These are phyloP conservation scores for Cochlearia excelsa DNA, from an alignment of 345 rosid species.

Conservation along the genomic window DNA sequence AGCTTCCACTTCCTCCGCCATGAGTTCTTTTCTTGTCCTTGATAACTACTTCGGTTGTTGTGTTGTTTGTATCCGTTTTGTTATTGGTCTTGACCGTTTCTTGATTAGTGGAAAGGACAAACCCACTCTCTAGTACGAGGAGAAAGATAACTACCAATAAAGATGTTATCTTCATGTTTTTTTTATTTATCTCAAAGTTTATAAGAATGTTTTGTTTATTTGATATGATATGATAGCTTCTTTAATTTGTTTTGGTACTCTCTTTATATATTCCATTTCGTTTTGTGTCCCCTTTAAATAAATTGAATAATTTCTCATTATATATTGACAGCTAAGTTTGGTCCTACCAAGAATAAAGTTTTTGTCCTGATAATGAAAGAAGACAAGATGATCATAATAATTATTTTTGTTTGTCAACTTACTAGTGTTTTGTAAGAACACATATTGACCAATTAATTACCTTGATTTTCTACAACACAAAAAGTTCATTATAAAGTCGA, in stretches of 20 bases:
- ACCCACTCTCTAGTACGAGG: conserved; percentile 22
- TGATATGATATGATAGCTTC: conserved; percentile 27
- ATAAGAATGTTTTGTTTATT: conserved; percentile 7
- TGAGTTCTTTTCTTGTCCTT: conserved; percentile 30
- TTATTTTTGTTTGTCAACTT: conserved; percentile 12
- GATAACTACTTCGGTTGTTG: conserved; percentile 26
- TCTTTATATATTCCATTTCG: conserved; percentile 25
- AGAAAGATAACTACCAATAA: conserved; percentile 22
- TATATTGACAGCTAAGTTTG: conserved; percentile 23
- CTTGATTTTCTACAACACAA: conserved; percentile 13
- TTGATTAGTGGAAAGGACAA: conserved; percentile 23
- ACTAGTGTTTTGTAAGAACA: conserved; percentile 4
- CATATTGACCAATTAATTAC: conserved; percentile 17
- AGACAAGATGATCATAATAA: conserved; percentile 10
- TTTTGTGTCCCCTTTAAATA: background rate
- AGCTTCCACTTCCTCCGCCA: conserved; percentile 41
- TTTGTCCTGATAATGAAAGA: conserved; percentile 5
- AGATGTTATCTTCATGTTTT: conserved; percentile 28
- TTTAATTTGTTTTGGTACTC: conserved; percentile 8
- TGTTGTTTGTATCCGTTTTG: background rate
- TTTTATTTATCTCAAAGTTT: conserved; percentile 16
- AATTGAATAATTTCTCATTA: conserved; percentile 3
- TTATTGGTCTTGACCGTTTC: conserved; percentile 23
- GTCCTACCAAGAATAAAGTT: conserved; percentile 9
- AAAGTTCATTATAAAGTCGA: conserved; percentile 6